Base-by-base conservation (phyloP, 257 asterid genomes). In the Echium plantagineum region DNA sequence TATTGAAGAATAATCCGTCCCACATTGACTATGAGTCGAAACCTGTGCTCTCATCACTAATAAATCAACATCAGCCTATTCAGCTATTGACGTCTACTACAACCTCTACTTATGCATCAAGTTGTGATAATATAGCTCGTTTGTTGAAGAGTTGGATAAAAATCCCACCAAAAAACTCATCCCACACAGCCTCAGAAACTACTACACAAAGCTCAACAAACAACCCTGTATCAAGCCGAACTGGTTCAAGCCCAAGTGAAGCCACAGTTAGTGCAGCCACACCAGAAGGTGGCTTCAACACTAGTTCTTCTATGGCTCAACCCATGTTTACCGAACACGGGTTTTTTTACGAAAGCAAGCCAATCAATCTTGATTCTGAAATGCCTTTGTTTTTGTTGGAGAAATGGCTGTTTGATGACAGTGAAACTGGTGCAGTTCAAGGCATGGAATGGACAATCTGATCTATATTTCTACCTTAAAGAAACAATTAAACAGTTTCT, bases 331-430 rank as follows among this genome's bases (percentile, higher is more conserved):
- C 15, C 15, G 74, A 72, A 69, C 62, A 66, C 56, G 68, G 69
- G n/a, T 9, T 63, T 31, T 69, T 61, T 30, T 62, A 70, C 59
- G 80, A 69, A 21, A 21, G 21, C 63, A 74, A 61, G 67, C 72
- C 66, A 30, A 59, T 21, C 6, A 58, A 46, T 72, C 42, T 70
- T 17, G 70, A 61, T 22, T 20, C 75, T 13, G 72, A 75, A 59
- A 71, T 82, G 78, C 94, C 94, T 66, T 68, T 89, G 19, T 77
- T 78, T 47, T 66, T 80, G 67, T 72, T 89, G 63, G 96, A 89
- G 85, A 86, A 85, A 55, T 89, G 96, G 96, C 74, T 89, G n/a
- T 74, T 86, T 61, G 95, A 84, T 61, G 95, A 86, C 62, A 78
- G 82, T 3, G 78, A 17, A 12, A 49, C 24, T 4, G 49, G 49